These are phyloP conservation scores for Solanum boliviense DNA, from an alignment of 257 asterid species.

Conservation along the genomic window DNA sequence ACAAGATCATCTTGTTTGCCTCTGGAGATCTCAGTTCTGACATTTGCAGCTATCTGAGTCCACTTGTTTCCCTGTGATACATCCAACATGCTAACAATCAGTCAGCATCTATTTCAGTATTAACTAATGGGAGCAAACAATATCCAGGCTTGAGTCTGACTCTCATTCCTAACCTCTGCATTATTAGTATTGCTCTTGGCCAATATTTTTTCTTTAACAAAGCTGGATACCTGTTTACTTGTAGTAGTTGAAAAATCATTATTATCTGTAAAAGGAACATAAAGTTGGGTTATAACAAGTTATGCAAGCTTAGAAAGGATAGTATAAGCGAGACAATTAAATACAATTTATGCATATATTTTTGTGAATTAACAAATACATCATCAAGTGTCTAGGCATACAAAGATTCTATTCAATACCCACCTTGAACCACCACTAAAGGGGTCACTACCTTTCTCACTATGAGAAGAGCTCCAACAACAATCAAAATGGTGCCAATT, in stretches of 20 bases:
- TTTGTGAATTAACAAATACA: neutral
- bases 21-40: constrained; percentile 33
- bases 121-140: neutral
- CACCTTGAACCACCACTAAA: neutral
- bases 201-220: constrained; percentile 21
- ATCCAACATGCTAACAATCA: constrained; percentile 13
- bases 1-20: constrained; percentile 29
- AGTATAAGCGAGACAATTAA: neutral
- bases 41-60: constrained; percentile 17
- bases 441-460: neutral
- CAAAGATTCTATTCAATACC: neutral
- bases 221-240: constrained; percentile 36
- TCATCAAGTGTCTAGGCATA: neutral
- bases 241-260: constrained; percentile 12
- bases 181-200: constrained; percentile 22
- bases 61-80: constrained; percentile 21
- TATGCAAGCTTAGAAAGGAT: neutral
- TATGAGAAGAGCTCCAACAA: neutral
- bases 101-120: constrained; percentile 11
- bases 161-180: constrained; percentile 38
- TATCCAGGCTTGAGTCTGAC: neutral
- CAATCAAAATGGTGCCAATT: neutral
- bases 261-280: constrained; percentile 33
- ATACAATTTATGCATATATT: neutral
- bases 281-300: neutral